A percentile compares a stretch with the other conserved stretches of the same genome.
These are phyloP conservation scores for Alternaria ventricosa DNA, from an alignment of 2,329 filamentous ascomycete species.

Conservation along the genomic window DNA sequence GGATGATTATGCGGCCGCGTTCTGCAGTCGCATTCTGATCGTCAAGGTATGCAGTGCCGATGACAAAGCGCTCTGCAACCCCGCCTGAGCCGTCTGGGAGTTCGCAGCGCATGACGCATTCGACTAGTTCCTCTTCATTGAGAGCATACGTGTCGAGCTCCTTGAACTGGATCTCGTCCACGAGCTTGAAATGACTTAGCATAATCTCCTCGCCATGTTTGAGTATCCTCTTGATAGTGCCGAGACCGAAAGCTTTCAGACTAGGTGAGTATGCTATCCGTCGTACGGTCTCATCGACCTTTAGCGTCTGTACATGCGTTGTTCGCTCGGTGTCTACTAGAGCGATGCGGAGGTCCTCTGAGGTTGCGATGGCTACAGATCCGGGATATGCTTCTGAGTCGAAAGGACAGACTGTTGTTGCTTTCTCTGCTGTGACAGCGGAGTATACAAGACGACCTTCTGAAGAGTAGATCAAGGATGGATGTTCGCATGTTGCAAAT, in stretches of 20 bases:
- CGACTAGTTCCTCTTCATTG: conserved; percentile 75
- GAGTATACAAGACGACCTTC: conserved; percentile 91
- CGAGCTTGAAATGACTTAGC: conserved; percentile 81
- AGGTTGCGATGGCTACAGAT: conserved; percentile 81
- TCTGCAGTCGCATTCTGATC: conserved; percentile 59
- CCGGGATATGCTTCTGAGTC: conserved; percentile 80
- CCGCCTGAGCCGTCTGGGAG: conserved; percentile 66
- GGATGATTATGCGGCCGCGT: conserved; percentile 79
- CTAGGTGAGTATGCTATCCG: conserved; percentile 83
- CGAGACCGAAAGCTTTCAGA: conserved; percentile 83
- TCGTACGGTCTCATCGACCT: conserved; percentile 81
- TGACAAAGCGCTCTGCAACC: conserved; percentile 78
- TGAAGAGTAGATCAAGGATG: conserved; percentile 88
- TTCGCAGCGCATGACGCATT: conserved; percentile 80
- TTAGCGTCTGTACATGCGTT: conserved; percentile 84
- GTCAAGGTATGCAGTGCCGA: conserved; percentile 84
- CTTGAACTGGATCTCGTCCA: conserved; percentile 88
- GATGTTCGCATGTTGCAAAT: conserved; percentile 92
- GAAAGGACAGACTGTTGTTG: conserved; percentile 81
- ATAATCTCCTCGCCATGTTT: conserved; percentile 75
- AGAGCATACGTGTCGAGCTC: conserved; percentile 75
- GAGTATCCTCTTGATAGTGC: conserved; percentile 79
- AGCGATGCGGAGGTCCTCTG: conserved; percentile 77
- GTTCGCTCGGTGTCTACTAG: conserved; percentile 82
- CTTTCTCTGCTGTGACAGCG: conserved; percentile 87